Conservation (phyloP, 345 rosid species). For the Populus tremula region DNA sequence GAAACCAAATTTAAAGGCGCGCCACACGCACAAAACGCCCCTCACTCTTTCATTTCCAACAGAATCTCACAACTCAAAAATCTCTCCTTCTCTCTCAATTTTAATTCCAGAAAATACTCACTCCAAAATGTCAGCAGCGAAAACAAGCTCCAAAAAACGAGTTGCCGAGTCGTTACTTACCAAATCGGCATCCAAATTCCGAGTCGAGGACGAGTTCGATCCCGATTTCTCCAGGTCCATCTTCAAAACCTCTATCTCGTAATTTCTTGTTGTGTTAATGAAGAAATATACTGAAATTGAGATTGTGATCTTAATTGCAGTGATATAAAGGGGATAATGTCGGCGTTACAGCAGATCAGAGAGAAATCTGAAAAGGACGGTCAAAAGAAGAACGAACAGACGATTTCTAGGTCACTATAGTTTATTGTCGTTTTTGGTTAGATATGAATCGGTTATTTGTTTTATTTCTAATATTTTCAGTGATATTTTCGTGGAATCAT, state of each 20-base stretch:
- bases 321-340: slow-evolving; percentile 74
- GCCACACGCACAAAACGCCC: not conserved
- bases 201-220: slow-evolving; percentile 52
- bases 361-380: slow-evolving; percentile 77
- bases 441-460: not conserved
- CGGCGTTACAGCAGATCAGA: slow-evolving; percentile 71
- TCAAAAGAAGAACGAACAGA: slow-evolving; percentile 79
- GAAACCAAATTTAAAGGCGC: not conserved
- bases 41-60: not conserved
- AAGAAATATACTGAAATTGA: not conserved
- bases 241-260: not conserved
- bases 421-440: not conserved
- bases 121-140: slow-evolving; percentile 28
- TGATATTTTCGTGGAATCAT: not conserved
- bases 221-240: slow-evolving; percentile 56
- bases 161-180: slow-evolving; percentile 32
- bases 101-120: no score
- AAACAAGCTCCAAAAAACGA: slow-evolving; percentile 43
- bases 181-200: slow-evolving; percentile 39
- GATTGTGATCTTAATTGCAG: slow-evolving; percentile 37
- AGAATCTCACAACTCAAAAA: not conserved
- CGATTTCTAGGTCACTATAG: slow-evolving; percentile 61
- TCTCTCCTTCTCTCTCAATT: not conserved
- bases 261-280: not conserved
- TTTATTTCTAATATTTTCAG: not conserved